phyloP scores from a whole-genome alignment of 257 asterid species.

The Lycium ferocissimum region DNA sequence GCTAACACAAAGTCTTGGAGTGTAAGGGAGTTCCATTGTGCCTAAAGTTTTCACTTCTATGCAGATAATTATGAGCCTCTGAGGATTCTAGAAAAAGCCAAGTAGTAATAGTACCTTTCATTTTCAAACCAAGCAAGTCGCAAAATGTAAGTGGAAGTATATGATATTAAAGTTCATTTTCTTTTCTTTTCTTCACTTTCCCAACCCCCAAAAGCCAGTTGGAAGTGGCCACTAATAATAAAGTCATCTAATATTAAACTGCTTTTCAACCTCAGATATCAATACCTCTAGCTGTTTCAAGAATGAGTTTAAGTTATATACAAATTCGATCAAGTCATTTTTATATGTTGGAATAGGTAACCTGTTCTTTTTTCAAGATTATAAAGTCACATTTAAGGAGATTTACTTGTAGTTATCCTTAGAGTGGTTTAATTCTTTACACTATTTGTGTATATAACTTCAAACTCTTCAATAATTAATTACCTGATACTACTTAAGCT shows the following conservation, averaged over 20 bases:
- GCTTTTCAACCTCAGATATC: constrained; percentile 11
- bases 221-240: background rate
- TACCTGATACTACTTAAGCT: too few relatives aligned
- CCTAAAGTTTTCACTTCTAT: background rate
- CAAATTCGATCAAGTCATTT: background rate
- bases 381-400: background rate
- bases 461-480: too few relatives aligned
- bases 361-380: background rate
- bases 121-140: constrained; percentile 32
- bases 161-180: constrained; percentile 32
- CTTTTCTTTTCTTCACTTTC: background rate
- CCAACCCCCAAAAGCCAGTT: background rate
- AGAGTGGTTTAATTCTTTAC: too few relatives aligned
- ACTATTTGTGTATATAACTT: too few relatives aligned
- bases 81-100: constrained; percentile 17
- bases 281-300: background rate
- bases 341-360: too few relatives aligned
- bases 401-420: too few relatives aligned
- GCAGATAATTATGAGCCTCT: background rate
- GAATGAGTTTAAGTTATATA: background rate
- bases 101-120: constrained; percentile 11
- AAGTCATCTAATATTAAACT: background rate
- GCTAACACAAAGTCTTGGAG: background rate
- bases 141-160: constrained; percentile 31
- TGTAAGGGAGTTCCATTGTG: background rate